A percentile compares a stretch with the other conserved stretches of the same genome.
Evolutionary conservation across 2,329 filamentous ascomycete genomes (phyloP).

Genomic region (Nothomitra cinnamomea): DNA sequence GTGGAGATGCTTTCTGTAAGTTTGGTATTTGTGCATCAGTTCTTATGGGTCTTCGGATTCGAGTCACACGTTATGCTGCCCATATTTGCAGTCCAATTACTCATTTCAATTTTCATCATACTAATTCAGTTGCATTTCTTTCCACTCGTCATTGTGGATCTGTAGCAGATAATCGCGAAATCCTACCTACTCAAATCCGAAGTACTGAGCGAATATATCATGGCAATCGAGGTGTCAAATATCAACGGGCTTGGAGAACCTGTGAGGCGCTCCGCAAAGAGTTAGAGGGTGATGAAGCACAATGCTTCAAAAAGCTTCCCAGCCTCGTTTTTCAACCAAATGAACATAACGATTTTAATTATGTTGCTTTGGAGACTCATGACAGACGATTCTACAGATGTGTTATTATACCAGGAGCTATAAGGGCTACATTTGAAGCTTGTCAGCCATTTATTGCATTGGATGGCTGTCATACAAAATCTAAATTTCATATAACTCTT

Average conservation of each 20-base stretch:
- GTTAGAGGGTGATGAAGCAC: neutral
- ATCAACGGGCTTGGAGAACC: too few relatives aligned
- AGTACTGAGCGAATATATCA: too few relatives aligned
- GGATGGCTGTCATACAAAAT: too few relatives aligned
- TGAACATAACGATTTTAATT: neutral
- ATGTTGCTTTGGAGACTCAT: neutral
- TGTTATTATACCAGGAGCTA: neutral
- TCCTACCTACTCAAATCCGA: too few relatives aligned
- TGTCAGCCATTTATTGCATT: too few relatives aligned
- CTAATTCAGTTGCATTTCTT: neutral
- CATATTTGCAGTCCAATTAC: neutral
- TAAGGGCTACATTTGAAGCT: too few relatives aligned
- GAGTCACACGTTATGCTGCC: neutral
- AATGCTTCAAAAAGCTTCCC: neutral
- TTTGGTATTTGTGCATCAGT: neutral
- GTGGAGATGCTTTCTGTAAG: too few relatives aligned
- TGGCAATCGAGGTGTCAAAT: too few relatives aligned
- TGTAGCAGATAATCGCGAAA: neutral
- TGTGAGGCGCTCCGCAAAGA: too few relatives aligned
- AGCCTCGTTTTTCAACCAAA: neutral
- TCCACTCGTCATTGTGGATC: neutral
- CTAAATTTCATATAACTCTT: too few relatives aligned
- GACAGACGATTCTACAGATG: neutral
- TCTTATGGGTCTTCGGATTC: neutral
- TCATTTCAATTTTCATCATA: too few relatives aligned